A percentile compares a stretch with the other conserved stretches of the same genome.
phyloP scores from a whole-genome alignment of 208 protist genomes.

The Willaertia magna region DNA sequence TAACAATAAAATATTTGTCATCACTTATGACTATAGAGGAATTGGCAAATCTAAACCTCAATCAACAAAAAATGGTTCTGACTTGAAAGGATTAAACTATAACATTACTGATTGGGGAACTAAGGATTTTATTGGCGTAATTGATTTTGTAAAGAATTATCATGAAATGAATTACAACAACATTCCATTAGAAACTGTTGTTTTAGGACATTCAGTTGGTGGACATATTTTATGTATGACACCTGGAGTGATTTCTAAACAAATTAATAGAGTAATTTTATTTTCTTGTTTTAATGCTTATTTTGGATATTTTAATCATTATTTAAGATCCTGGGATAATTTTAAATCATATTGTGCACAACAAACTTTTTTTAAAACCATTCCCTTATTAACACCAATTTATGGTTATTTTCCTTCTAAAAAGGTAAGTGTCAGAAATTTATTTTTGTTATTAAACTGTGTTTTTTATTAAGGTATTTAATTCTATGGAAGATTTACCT shows the following conservation, averaged over 20 bases:
- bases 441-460: too few species aligned
- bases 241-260: not conserved
- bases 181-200: not conserved
- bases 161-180: not conserved
- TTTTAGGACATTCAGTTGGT: not conserved
- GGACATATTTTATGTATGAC: not conserved
- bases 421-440: not conserved
- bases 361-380: not conserved
- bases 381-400: not conserved
- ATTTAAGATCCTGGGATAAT: not conserved
- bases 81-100: not conserved
- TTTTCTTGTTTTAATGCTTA: not conserved
- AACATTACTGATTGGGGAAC: not conserved
- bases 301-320: not conserved
- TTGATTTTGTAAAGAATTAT: not conserved
- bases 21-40: not conserved
- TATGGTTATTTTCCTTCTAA: not conserved
- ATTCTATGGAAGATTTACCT: not conserved
- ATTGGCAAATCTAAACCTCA: not conserved
- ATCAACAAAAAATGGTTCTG: too few species aligned
- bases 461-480: too few species aligned
- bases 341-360: too few species aligned
- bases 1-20: not conserved
- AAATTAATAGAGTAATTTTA: not conserved
- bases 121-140: not conserved